Percentiles rank a stretch among this genome's conserved stretches.
Conservation (phyloP, 257 asterid species). For the Ilex aquifolium region DNA sequence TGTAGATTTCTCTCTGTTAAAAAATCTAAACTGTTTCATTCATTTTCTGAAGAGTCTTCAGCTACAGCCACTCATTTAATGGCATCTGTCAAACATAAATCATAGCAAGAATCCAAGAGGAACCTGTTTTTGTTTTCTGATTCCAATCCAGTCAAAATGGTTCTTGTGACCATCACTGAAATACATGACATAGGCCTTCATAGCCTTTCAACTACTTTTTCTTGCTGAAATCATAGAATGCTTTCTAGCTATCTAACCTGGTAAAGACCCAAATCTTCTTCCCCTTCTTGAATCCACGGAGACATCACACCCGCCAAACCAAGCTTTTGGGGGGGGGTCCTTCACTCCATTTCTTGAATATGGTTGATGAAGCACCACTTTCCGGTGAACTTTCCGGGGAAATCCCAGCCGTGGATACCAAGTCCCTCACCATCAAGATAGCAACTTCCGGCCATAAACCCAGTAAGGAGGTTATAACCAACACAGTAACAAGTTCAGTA, state of each 20-base stretch:
- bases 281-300: slow-evolving; percentile 6
- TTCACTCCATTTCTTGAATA: slow-evolving; percentile 21
- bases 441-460: slow-evolving; percentile 28
- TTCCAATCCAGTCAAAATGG: slow-evolving; percentile 14
- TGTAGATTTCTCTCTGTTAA: slow-evolving; percentile 35
- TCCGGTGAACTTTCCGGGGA: slow-evolving; percentile 13
- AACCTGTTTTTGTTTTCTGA: slow-evolving; percentile 14
- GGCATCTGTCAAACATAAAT: slow-evolving; percentile 22
- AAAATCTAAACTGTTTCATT: slow-evolving; percentile 57
- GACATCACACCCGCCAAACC: slow-evolving; percentile 5
- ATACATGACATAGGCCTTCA: slow-evolving; percentile 15
- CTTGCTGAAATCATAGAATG: slow-evolving; percentile 7
- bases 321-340: not conserved
- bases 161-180: slow-evolving; percentile 22
- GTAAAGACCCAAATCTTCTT: not conserved
- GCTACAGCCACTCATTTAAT: slow-evolving; percentile 24
- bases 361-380: slow-evolving; percentile 37
- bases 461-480: slow-evolving; percentile 18
- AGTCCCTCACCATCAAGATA: slow-evolving; percentile 52
- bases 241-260: no score
- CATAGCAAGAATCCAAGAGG: slow-evolving; percentile 27
- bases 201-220: not conserved
- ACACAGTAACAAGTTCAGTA: slow-evolving; percentile 28
- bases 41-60: slow-evolving; percentile 33
- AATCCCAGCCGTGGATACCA: slow-evolving; percentile 32